Percentiles rank a stretch among this genome's conserved stretches.
Evolutionary conservation across 2,329 filamentous ascomycete species (phyloP).

Genomic region (Colletotrichum sidae): DNA sequence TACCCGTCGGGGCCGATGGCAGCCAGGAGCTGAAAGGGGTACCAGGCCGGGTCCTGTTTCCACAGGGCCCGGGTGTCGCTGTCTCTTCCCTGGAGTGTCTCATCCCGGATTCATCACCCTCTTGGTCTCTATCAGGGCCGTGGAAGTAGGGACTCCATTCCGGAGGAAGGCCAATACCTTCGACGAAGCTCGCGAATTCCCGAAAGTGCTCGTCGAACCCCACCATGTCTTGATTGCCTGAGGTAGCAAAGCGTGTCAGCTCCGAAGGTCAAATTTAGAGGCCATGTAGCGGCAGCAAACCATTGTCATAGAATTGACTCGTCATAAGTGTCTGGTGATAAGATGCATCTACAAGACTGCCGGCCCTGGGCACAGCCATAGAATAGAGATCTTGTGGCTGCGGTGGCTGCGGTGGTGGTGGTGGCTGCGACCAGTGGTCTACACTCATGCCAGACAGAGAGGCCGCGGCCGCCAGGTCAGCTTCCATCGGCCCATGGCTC

Average conservation of each 20-base stretch:
- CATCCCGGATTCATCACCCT: constrained; percentile 40
- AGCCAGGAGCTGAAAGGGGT: constrained; percentile 53
- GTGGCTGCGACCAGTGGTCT: constrained; percentile 41
- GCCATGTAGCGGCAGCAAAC: constrained; percentile 24
- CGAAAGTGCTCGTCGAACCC: constrained; percentile 48
- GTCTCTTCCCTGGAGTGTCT: constrained; percentile 29
- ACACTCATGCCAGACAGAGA: constrained; percentile 48
- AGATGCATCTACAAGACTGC: constrained; percentile 29
- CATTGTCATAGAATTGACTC: constrained; percentile 40
- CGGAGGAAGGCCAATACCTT: constrained; percentile 50
- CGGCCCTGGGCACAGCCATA: constrained; percentile 28
- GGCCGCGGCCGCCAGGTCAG: constrained; percentile 44
- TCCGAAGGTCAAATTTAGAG: not conserved
- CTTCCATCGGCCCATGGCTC: constrained; percentile 44
- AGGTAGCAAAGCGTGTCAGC: not conserved
- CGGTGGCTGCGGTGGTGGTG: constrained; percentile 14
- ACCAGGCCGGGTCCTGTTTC: constrained; percentile 41
- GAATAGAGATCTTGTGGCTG: constrained; percentile 18
- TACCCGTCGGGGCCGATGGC: constrained; percentile 48
- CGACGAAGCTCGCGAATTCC: constrained; percentile 52
- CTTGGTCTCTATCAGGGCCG: constrained; percentile 40
- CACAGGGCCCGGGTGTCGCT: constrained; percentile 22
- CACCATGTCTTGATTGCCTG: constrained; percentile 28
- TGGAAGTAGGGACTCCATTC: constrained; percentile 54
- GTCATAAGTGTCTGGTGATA: constrained; percentile 45